Evolutionary conservation across 306 rosid species (phyloP).

Genomic region (Arachis hypogaea): DNA sequence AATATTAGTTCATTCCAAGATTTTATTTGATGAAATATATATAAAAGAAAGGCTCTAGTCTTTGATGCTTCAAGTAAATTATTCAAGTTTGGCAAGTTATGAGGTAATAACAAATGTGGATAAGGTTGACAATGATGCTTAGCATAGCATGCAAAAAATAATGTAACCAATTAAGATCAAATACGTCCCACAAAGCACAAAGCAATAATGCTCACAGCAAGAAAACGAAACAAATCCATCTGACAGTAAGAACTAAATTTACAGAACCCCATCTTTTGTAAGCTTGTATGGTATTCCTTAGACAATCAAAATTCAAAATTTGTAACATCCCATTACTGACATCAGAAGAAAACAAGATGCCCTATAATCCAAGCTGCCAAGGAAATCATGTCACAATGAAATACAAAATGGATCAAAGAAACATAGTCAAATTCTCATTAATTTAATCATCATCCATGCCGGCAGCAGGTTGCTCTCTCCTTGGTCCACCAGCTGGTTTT

Average conservation of each 20-base stretch:
- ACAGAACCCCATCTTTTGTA: conserved; percentile 24
- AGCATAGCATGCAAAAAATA: too few relatives aligned
- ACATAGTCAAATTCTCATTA: not conserved
- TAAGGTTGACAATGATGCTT: not conserved
- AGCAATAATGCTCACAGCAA: conserved; percentile 4
- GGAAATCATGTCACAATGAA: conserved; percentile 21
- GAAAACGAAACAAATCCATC: conserved; percentile 19
- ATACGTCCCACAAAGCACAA: not conserved
- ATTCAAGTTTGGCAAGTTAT: not conserved
- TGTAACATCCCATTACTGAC: conserved; percentile 13
- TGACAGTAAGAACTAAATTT: conserved; percentile 11
- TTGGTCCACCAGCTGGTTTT: conserved; percentile 96
- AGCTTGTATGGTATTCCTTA: conserved; percentile 7
- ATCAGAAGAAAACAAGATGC: conserved; percentile 36
- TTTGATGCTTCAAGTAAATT: not conserved
- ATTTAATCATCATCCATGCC: conserved; percentile 83
- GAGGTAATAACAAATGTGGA: not conserved
- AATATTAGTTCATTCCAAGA: too few relatives aligned
- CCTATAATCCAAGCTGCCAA: conserved; percentile 31
- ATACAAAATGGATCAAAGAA: conserved; percentile 27
- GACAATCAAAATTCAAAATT: conserved; percentile 45
- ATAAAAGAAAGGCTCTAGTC: too few relatives aligned
- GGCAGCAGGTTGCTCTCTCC: conserved; percentile 82
- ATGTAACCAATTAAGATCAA: not conserved
- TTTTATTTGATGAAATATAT: too few relatives aligned